Evolutionary conservation across 2,329 filamentous ascomycete species (phyloP), one percentile per base, ranked within the genome.

Genomic region (Drechslerella stenobrocha): DNA sequence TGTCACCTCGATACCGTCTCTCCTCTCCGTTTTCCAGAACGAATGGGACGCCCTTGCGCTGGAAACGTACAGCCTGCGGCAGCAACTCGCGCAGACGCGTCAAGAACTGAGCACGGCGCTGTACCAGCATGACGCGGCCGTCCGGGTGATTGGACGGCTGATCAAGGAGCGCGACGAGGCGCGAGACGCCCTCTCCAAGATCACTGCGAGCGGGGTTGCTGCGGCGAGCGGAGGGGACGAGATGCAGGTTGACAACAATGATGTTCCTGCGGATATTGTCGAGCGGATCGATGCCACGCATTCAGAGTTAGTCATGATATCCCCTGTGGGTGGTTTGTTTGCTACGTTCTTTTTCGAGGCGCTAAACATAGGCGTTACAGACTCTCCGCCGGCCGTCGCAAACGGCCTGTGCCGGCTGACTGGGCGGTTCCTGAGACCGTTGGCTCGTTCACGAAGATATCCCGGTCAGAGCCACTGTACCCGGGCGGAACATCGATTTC

Each of bases 121-220:
- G 22, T 98, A 98, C 78, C 92, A 97, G 78, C 89, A 97, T 73
- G 93, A 98, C 80, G 92, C 93, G 1, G 93, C 93, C n/a, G 86
- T 95, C 50, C 83, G 93, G 70, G 93, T 98, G 48, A 96, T 98
- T 77, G 90, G 90, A 71, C 84, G 92, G 47, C 76, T 98, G 76
- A 88, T 88, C n/a, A 87, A 84, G 75, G 93, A 98, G 80, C 81
- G 93, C 70, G 91, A 98, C 74, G 91, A 97, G 77, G 91, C 93
- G 45, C 83, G 92, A 71, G 88, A 93, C 77, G 89, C 93, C 11
- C 79, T 98, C 52, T 90, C 90, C 32, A 90, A 89, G 75, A 83
- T 97, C 11, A 89, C 88, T 1, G 85, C 96, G 44, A 84, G 85
- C 23, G 81, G 81, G 24, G 79, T 78, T 30, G 44, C 78, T 2